These are phyloP conservation scores for Penicillium pancosmium DNA, from an alignment of 495 filamentous ascomycete genomes.

Conservation along the genomic window DNA sequence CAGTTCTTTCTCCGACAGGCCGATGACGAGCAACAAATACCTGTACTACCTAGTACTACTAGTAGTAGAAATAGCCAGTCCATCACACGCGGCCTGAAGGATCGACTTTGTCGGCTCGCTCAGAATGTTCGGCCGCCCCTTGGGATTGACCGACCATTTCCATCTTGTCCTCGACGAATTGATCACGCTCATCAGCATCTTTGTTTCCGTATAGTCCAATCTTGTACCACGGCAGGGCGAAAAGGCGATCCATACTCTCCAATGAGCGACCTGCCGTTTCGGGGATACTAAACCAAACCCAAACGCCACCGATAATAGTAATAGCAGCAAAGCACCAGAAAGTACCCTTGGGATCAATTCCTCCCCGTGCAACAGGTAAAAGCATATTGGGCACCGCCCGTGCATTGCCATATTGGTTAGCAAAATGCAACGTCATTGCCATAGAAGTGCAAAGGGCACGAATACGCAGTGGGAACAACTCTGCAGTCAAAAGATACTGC, in stretches of 20 bases:
- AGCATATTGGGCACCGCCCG: conserved; percentile 55
- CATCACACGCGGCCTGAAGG: background rate
- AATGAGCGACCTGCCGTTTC: conserved; percentile 40
- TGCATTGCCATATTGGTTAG: conserved; percentile 68
- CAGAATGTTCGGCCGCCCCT: conserved; percentile 1
- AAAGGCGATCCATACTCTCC: conserved; percentile 64
- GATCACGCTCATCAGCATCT: conserved; percentile 52
- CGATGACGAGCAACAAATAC: background rate
- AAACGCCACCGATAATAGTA: conserved; percentile 56
- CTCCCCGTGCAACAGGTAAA: conserved; percentile 35
- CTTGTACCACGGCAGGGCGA: conserved; percentile 64
- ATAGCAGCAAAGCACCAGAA: conserved; percentile 68
- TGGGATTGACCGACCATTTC: conserved; percentile 15
- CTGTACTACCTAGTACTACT: too few species aligned
- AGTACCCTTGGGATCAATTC: conserved; percentile 50
- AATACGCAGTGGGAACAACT: conserved; percentile 66
- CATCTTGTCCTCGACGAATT: conserved; percentile 25
- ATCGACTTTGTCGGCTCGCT: background rate
- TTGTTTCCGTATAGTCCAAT: conserved; percentile 56
- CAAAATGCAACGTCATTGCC: conserved; percentile 62
- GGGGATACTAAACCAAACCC: conserved; percentile 54
- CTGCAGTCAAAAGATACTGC: conserved; percentile 73
- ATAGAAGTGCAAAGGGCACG: conserved; percentile 40
- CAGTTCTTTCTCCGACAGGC: background rate
- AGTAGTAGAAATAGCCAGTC: background rate